A percentile compares a stretch with the other conserved stretches of the same genome.
phyloP scores from a whole-genome alignment of 2,329 filamentous ascomycete genomes.

The Scolecobasidium constrictum region DNA sequence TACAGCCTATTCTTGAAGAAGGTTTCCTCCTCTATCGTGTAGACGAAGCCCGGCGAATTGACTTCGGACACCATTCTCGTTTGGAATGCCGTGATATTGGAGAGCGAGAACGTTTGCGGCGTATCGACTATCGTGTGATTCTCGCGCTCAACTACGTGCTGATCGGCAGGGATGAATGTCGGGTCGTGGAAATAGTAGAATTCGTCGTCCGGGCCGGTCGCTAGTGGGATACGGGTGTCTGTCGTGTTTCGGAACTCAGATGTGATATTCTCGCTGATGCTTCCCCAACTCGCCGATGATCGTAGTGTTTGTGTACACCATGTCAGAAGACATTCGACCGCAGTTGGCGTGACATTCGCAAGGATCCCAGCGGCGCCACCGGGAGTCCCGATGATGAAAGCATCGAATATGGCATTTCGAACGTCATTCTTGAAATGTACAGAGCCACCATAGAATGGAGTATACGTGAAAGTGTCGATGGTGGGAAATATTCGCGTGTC shows the following conservation, averaged over 20 bases:
- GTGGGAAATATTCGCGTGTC: constrained; percentile 5
- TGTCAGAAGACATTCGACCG: constrained; percentile 7
- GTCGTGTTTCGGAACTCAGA: constrained; percentile 4
- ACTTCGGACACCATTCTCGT: constrained; percentile 1
- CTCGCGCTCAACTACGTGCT: background rate
- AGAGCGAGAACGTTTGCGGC: background rate
- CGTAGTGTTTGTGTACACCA: constrained; percentile 9
- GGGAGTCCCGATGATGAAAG: constrained; percentile 7
- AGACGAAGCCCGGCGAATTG: background rate
- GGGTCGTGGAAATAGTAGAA: no score
- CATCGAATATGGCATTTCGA: constrained; percentile 9
- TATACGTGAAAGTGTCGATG: background rate
- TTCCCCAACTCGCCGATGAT: constrained; percentile 10
- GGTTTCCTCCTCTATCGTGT: no score
- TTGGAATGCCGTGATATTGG: background rate
- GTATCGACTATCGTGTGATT: no score
- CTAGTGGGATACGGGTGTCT: background rate
- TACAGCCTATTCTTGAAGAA: no score
- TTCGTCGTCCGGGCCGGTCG: background rate
- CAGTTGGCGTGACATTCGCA: constrained; percentile 6
- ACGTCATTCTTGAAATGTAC: constrained; percentile 6
- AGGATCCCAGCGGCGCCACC: background rate
- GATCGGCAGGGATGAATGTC: constrained; percentile 10
- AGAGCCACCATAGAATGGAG: constrained; percentile 6
- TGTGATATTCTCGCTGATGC: constrained; percentile 14